Base-by-base conservation (phyloP, 345 rosid species). In the Erucastrum elatum region DNA sequence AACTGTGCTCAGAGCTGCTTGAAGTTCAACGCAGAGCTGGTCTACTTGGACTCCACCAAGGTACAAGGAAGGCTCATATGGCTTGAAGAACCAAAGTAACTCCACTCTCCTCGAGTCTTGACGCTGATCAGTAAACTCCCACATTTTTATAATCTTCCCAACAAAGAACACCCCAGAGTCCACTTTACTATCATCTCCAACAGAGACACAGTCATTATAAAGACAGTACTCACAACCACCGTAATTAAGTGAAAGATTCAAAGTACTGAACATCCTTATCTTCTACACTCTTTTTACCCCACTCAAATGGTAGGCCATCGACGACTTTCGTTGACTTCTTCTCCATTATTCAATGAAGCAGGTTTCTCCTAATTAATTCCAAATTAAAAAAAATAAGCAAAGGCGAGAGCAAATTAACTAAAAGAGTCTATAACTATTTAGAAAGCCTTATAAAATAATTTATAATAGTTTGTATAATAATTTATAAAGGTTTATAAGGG, bases 1-100 rank as follows among this genome's bases (percentile, higher is more conserved):
- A 49, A 97, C 92, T 7, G 98, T 91, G 70, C 95, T 95, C 73
- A 93, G 71, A 72, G 98, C 86, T 5, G 89, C 87, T 76, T 91
- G 97, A 8, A 93, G 91, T 68, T 93, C 94, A 61, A 88, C 82
- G 56, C 86, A 86, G 69, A 87, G 85, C 41, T 90, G 85, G 72
- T 83, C 77, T 67, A 21, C 21, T 21, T 21, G 21, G 21, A 61
- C 76, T 60, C 77, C 62, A 29, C 73, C 77, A 33, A 89, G 84
- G 82, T 66, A 76, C 12, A 63, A 37, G 8, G 68, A 55, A 60
- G 91, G 82, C 82, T 91, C 97, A 64, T 8, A 53, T 27, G 94
- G 90, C 30, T 81, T 89, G 68, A 91, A 88, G 76, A 87, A 94
- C 98, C 98, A 94, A 33, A 91, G 84, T 46, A 89, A 68, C 87